These are phyloP conservation scores for Excoecaria agallocha DNA, from an alignment of 345 rosid species.

Conservation along the genomic window DNA sequence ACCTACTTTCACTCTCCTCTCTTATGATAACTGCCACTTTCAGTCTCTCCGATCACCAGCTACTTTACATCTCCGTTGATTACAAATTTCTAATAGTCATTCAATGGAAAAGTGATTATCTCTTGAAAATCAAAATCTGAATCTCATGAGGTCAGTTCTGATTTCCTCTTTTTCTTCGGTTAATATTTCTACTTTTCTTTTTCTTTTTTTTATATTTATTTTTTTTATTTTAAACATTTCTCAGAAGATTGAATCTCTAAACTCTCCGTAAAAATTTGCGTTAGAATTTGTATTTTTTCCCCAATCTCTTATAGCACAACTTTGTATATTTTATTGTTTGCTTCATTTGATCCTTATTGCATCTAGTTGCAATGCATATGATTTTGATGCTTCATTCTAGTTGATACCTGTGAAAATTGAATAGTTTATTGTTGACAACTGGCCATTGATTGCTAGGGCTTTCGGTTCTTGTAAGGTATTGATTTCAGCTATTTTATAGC, in stretches of 20 bases:
- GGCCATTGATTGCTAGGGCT: slow-evolving; percentile 5
- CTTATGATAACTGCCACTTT: too few species aligned
- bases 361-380: background rate
- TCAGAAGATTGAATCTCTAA: background rate
- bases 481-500: slow-evolving; percentile 23
- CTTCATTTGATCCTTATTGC: slow-evolving; percentile 13
- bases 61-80: too few species aligned
- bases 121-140: too few species aligned
- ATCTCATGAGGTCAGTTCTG: too few species aligned
- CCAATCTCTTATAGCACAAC: too few species aligned
- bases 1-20: too few species aligned
- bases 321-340: too few species aligned
- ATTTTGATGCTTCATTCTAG: slow-evolving; percentile 13
- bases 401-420: slow-evolving; percentile 1
- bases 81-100: too few species aligned
- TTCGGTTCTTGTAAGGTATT: background rate
- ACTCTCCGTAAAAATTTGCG: background rate
- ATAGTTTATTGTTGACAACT: background rate
- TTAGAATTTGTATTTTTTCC: background rate
- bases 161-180: slow-evolving; percentile 8
- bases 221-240: background rate
- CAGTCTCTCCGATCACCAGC: too few species aligned
- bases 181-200: background rate
- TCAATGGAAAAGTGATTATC: too few species aligned
- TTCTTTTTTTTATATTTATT: too few species aligned